These are phyloP conservation scores for Abrus pulchellus DNA, from an alignment of 306 rosid species.

Conservation along the genomic window DNA sequence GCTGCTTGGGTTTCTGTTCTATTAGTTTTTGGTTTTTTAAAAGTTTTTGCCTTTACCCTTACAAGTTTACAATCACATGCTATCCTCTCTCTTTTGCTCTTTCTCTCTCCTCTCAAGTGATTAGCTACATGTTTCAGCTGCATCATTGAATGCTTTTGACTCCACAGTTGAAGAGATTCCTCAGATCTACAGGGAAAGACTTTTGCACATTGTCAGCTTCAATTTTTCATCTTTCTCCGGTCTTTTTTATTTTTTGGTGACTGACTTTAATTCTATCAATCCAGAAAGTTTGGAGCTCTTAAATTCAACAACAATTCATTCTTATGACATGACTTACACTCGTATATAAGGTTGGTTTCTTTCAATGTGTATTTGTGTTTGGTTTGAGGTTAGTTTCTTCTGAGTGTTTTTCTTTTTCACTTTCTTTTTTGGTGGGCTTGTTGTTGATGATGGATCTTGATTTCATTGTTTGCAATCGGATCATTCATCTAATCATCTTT, in stretches of 20 bases:
- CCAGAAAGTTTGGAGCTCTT: slow-evolving; percentile 52
- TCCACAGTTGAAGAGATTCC: slow-evolving; percentile 69
- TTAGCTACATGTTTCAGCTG: slow-evolving; percentile 51
- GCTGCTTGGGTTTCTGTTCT: slow-evolving; percentile 83
- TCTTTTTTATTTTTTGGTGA: slow-evolving; percentile 34
- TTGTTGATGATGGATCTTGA: slow-evolving; percentile 49
- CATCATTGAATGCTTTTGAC: slow-evolving; percentile 73
- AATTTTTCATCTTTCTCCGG: slow-evolving; percentile 54
- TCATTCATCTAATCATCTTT: slow-evolving; percentile 1
- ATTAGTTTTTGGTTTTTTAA: slow-evolving; percentile 52
- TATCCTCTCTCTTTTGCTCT: slow-evolving; percentile 27
- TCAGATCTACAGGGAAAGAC: slow-evolving; percentile 75
- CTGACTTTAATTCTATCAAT: slow-evolving; percentile 46
- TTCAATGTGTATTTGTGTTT: slow-evolving; percentile 7
- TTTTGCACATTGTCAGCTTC: slow-evolving; percentile 56
- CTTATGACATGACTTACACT: slow-evolving; percentile 40
- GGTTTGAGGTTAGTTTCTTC: slow-evolving; percentile 25
- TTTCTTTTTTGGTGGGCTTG: neutral
- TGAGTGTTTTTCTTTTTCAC: neutral
- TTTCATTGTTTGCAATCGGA: slow-evolving; percentile 45
- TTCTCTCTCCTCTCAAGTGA: slow-evolving; percentile 49
- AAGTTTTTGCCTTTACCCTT: slow-evolving; percentile 49
- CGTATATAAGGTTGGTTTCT: slow-evolving; percentile 29
- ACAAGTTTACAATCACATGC: slow-evolving; percentile 64
- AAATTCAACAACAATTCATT: slow-evolving; percentile 33